Base-by-base conservation (phyloP, 1,284 basidiomycete species). In the Phellopilus nigrolimitatus region DNA sequence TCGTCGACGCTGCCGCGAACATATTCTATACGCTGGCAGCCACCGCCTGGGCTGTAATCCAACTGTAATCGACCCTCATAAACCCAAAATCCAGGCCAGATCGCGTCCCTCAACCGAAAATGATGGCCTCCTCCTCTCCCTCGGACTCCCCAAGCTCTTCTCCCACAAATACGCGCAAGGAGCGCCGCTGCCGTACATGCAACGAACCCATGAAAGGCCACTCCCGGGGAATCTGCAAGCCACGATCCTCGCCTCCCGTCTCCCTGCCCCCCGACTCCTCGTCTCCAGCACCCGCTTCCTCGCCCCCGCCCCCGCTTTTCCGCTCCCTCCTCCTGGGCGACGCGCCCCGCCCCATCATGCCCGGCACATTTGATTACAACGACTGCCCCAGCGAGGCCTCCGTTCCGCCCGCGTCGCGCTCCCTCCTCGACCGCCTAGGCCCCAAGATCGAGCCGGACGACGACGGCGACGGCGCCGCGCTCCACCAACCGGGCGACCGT, bases 191-290 rank as follows among this genome's bases (percentile, higher is more conserved):
- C 39, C 46, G 50, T 3, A 50, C 46, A 12, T 58, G 56, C 36
- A 45, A 48, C 19, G 37, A 43, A 24, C 55, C 44, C 12, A 58
- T 56, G 56, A 55, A 53, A 28, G 56, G 56, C 7, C 56, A 58
- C 41, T 31, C 42, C 25, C 50, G 54, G 13, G 45, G 40, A 19
- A 28, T 21, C n/a, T 56, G 47, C 31, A 46, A 21, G 34, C 30
- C 41, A 31, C 33, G 28, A 30, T 24, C 9, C 17, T 10, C 15
- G 17, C 28, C 25, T 45, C n/a, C n/a, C n/a, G n/a, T n/a, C n/a
- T n/a, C n/a, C n/a, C n/a, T n/a, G n/a, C n/a, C n/a, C n/a, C n/a
- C n/a, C n/a, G n/a, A n/a, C n/a, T n/a, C n/a, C n/a, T n/a, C 28
- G 49, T 40, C 24, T 34, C 53, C 31, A n/a, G 27, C 22, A 41